Percentiles rank a stretch among this genome's conserved stretches.
Conservation (phyloP, 2,329 filamentous ascomycete genomes). For the Volutella citrinella region DNA sequence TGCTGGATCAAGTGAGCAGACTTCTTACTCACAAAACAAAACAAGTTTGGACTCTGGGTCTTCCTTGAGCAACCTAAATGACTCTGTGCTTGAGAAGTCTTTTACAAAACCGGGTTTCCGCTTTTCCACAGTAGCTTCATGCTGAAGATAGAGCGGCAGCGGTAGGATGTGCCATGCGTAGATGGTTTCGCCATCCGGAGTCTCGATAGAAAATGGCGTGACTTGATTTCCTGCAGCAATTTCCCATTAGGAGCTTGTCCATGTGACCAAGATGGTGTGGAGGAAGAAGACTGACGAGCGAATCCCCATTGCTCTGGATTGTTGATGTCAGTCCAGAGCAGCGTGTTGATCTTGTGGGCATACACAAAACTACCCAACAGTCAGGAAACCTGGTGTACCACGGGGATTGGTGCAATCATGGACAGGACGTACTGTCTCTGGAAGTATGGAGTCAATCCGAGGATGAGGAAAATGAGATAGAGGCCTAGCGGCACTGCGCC, state of each 20-base stretch:
- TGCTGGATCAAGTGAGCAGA: too few species aligned
- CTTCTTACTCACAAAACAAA: conserved; percentile 61
- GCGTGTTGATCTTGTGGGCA: conserved; percentile 73
- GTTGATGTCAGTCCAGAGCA: conserved; percentile 69
- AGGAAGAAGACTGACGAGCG: conserved; percentile 68
- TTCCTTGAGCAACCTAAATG: conserved; percentile 59
- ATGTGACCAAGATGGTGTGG: too few species aligned
- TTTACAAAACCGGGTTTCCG: conserved; percentile 47
- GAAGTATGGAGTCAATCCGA: conserved; percentile 65
- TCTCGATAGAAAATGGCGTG: conserved; percentile 75
- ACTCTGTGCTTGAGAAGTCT: conserved; percentile 54
- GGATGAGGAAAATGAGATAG: conserved; percentile 64
- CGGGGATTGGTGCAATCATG: conserved; percentile 25
- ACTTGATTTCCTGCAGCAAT: conserved; percentile 81
- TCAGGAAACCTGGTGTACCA: conserved; percentile 11
- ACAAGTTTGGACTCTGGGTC: conserved; percentile 63
- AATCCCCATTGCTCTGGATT: conserved; percentile 83
- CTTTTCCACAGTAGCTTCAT: conserved; percentile 61
- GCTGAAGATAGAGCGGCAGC: conserved; percentile 68
- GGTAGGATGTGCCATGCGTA: conserved; percentile 93
- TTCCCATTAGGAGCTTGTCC: too few species aligned
- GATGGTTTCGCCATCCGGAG: conserved; percentile 71
- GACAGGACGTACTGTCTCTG: conserved; percentile 67
- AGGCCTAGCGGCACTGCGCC: conserved; percentile 58
- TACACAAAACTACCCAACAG: conserved; percentile 66